phyloP scores from a whole-genome alignment of 2,329 filamentous ascomycete genomes.

The Penicillium sumatraense region DNA sequence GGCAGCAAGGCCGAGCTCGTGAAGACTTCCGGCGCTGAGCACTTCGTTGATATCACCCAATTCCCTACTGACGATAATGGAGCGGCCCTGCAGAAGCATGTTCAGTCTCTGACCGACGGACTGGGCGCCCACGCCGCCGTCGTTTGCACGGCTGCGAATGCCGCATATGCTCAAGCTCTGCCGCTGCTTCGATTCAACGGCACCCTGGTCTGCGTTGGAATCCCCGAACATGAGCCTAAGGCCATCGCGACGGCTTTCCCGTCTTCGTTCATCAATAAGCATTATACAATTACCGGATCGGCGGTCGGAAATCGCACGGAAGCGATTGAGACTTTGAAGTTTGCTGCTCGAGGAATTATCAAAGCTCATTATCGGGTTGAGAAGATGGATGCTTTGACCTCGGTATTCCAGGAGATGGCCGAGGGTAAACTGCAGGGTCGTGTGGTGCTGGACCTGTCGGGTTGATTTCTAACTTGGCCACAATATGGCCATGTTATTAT shows the following conservation, averaged over 20 bases:
- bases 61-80: slow-evolving; percentile 53
- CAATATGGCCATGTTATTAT: background rate
- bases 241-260: slow-evolving; percentile 54
- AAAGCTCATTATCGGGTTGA: slow-evolving; percentile 49
- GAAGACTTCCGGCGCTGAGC: slow-evolving; percentile 65
- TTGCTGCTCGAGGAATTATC: slow-evolving; percentile 52
- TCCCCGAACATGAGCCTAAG: slow-evolving; percentile 51
- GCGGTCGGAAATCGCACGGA: slow-evolving; percentile 57
- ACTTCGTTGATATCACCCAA: slow-evolving; percentile 66
- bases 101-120: slow-evolving; percentile 57
- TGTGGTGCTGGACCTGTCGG: slow-evolving; percentile 51
- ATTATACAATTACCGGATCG: slow-evolving; percentile 52
- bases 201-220: slow-evolving; percentile 56
- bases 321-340: slow-evolving; percentile 52
- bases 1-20: slow-evolving; percentile 64
- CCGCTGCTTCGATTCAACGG: slow-evolving; percentile 54
- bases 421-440: slow-evolving; percentile 50
- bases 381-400: slow-evolving; percentile 53
- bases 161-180: slow-evolving; percentile 55
- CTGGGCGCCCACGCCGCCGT: slow-evolving; percentile 60
- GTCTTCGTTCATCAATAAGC: slow-evolving; percentile 43
- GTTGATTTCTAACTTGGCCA: background rate
- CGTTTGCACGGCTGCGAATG: slow-evolving; percentile 57
- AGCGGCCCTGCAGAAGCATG: slow-evolving; percentile 55
- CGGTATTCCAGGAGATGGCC: slow-evolving; percentile 51